Base-by-base conservation (phyloP, 441 rosid genomes). In the Erodium chrysanthum region DNA sequence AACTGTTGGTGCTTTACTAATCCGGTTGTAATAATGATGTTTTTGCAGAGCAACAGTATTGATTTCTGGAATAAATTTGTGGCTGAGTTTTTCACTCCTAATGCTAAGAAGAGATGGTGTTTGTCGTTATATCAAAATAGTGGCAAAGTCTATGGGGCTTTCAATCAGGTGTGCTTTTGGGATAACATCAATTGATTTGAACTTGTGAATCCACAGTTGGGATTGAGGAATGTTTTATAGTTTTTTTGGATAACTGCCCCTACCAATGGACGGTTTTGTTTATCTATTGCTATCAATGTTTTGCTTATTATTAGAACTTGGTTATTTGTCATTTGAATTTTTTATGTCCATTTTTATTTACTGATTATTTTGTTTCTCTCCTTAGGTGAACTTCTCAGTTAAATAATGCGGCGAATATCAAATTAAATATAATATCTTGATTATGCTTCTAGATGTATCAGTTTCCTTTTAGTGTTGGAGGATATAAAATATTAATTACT, bases 1-100 rank as follows among this genome's bases (percentile, higher is more conserved):
- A 10, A 37, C 31, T 18, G 29, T 69, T 66, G 60, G 48, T 72
- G 40, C 64, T 54, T 14, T 64, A 9, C 18, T 65, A 10, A 62
- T 66, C 15, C 22, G 31, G 29, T 29, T 1, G 25, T 73, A 20
- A 52, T 17, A 18, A 20, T 18, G 18, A 11, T 65, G 67, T 71
- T 71, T 50, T 64, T 73, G 71, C 76, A 85, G 90, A 86, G 80
- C 75, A 85, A 85, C 69, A 80, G 76, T 71, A 84, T 85, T 67
- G 87, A 85, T 59, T 85, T 82, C 64, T 85, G 86, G 90, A 72
- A 84, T 64, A 84, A 79, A 66, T 84, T 85, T 76, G 90, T 85
- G 42, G 76, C 82, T 1, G 86, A 85, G 59, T 85, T 71, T 75
- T 85, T 84, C 76, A 82, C 86, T 75, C 84, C 86, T 35, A 80